Evolutionary conservation across 768 basidiomycete genomes (phyloP).

Genomic region (Dentipellis sp.): DNA sequence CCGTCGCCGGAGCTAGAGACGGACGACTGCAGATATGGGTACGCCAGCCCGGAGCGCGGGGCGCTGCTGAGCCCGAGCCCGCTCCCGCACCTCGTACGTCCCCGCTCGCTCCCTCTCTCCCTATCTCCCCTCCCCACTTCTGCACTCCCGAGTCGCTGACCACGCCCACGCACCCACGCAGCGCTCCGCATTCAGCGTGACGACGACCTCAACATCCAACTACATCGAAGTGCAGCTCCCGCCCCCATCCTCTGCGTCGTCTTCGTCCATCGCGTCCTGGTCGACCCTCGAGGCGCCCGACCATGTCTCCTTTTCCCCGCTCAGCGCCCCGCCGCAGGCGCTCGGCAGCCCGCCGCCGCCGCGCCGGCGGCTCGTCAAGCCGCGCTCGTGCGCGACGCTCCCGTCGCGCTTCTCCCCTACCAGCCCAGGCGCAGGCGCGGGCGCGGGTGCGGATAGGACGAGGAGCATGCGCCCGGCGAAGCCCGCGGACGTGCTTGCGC

Average conservation of each 20-base stretch:
- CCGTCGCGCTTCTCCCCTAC: too few relatives aligned
- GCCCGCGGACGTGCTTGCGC: constrained; percentile 21
- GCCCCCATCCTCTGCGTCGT: constrained; percentile 9
- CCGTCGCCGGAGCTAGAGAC: too few relatives aligned
- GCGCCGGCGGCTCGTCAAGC: constrained; percentile 1
- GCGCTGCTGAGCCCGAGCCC: too few relatives aligned
- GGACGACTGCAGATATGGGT: too few relatives aligned
- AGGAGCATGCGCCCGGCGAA: too few relatives aligned
- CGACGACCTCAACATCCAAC: constrained; percentile 26
- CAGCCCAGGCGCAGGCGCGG: too few relatives aligned
- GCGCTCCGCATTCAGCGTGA: constrained; percentile 26
- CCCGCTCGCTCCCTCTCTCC: too few relatives aligned
- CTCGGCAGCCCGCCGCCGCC: background rate
- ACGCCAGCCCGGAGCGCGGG: too few relatives aligned
- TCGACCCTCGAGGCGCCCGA: constrained; percentile 1
- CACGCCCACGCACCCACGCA: constrained; percentile 2
- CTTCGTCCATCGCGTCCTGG: background rate
- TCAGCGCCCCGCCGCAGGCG: background rate
- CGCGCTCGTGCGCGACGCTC: constrained; percentile 5
- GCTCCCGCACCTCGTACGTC: background rate
- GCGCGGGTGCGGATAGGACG: too few relatives aligned
- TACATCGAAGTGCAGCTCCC: constrained; percentile 22
- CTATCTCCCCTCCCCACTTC: too few relatives aligned
- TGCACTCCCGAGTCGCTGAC: background rate
- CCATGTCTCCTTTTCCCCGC: constrained; percentile 10